Conservation (phyloP, 1,284 basidiomycete genomes). For the Rhodotorula sp. region DNA sequence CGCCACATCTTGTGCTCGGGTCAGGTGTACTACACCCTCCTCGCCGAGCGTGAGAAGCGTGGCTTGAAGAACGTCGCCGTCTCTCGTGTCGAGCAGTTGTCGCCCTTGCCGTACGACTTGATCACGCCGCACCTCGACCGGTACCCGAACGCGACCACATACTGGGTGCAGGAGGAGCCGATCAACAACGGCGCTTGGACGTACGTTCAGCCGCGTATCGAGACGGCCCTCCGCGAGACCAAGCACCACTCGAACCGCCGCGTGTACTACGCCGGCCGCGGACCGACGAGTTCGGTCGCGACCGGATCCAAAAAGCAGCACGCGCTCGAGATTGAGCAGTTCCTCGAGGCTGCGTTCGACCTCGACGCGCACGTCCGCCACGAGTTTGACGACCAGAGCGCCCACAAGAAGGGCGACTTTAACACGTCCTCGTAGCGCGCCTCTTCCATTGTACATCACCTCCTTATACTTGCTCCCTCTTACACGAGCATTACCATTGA, state of each 20-base stretch:
- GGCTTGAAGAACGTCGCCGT: constrained; percentile 88
- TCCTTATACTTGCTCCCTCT: no score
- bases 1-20: constrained; percentile 73
- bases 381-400: constrained; percentile 11
- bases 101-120: constrained; percentile 89
- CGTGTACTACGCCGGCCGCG: constrained; percentile 50
- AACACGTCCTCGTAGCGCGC: no score
- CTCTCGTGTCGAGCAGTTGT: constrained; percentile 89
- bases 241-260: constrained; percentile 81
- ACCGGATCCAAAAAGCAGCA: constrained; percentile 62
- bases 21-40: constrained; percentile 88
- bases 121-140: constrained; percentile 68
- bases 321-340: constrained; percentile 37
- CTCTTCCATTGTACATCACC: background rate
- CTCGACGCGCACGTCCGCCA: constrained; percentile 20
- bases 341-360: constrained; percentile 40
- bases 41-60: constrained; percentile 83
- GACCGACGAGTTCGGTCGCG: constrained; percentile 36
- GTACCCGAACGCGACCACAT: constrained; percentile 70
- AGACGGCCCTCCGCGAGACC: constrained; percentile 62
- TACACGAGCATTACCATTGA: no score
- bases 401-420: background rate
- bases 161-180: constrained; percentile 45
- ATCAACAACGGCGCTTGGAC: constrained; percentile 67
- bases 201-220: constrained; percentile 65